Evolutionary conservation across 495 filamentous ascomycete genomes (phyloP).

Genomic region (Mycothermus thermophilus): DNA sequence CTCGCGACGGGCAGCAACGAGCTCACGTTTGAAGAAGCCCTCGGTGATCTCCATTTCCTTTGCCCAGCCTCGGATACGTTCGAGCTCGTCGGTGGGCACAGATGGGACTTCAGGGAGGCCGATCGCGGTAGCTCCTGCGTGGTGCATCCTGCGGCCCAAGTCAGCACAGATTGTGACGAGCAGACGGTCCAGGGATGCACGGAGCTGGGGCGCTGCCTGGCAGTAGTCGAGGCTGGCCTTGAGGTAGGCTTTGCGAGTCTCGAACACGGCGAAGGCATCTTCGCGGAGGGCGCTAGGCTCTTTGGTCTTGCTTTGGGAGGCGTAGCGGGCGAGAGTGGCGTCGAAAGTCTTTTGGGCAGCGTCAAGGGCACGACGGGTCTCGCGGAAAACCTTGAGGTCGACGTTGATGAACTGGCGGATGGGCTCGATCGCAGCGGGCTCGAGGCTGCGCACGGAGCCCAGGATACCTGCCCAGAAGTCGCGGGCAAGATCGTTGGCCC

Average conservation of each 20-base stretch:
- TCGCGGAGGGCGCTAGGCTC: constrained; percentile 81
- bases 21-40: constrained; percentile 60
- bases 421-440: constrained; percentile 64
- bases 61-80: constrained; percentile 79
- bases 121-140: not conserved
- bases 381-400: constrained; percentile 51
- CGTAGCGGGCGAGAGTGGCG: constrained; percentile 60
- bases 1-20: constrained; percentile 62
- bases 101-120: too few species aligned
- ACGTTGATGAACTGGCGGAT: constrained; percentile 59
- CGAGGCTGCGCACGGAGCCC: constrained; percentile 55
- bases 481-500: constrained; percentile 68
- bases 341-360: constrained; percentile 75
- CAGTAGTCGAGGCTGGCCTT: constrained; percentile 91
- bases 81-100: constrained; percentile 56
- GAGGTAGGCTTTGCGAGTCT: constrained; percentile 80
- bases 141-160: constrained; percentile 64
- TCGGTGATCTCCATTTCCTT: constrained; percentile 84
- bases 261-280: constrained; percentile 92
- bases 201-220: constrained; percentile 67
- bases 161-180: constrained; percentile 72
- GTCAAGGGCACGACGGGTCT: constrained; percentile 60
- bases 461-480: constrained; percentile 78
- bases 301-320: constrained; percentile 77
- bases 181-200: constrained; percentile 69